phyloP scores from a whole-genome alignment of 2,329 filamentous ascomycete genomes.

The Onygenales sp. region DNA sequence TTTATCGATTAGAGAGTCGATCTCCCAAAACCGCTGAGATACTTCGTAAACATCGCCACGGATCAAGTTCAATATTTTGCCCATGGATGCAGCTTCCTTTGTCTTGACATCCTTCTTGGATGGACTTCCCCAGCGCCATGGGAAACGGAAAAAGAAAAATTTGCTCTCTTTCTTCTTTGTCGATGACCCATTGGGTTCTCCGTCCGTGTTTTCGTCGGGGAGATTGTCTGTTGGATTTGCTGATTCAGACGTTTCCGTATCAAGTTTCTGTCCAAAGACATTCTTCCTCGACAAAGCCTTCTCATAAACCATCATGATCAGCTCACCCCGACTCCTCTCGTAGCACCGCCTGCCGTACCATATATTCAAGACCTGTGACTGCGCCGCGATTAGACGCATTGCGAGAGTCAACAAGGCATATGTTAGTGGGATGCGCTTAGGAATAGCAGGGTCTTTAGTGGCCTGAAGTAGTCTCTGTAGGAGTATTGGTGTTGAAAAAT shows the following conservation, averaged over 20 bases:
- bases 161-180: neutral
- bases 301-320: slow-evolving; percentile 77
- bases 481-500: slow-evolving; percentile 55
- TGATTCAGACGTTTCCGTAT: slow-evolving; percentile 17
- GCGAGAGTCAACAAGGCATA: slow-evolving; percentile 57
- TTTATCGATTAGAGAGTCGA: slow-evolving; percentile 63
- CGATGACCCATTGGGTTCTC: neutral
- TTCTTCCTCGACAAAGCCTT: slow-evolving; percentile 64
- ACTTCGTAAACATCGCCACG: slow-evolving; percentile 42
- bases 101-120: slow-evolving; percentile 17
- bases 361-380: slow-evolving; percentile 58
- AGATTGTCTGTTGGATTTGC: slow-evolving; percentile 10
- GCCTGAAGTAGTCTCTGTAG: slow-evolving; percentile 62
- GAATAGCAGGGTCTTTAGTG: slow-evolving; percentile 46
- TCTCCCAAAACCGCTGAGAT: slow-evolving; percentile 67
- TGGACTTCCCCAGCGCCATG: slow-evolving; percentile 16
- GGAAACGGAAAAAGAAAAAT: slow-evolving; percentile 12
- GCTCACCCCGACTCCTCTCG: slow-evolving; percentile 72
- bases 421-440: slow-evolving; percentile 49
- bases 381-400: slow-evolving; percentile 52
- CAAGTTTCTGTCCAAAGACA: slow-evolving; percentile 27
- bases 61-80: slow-evolving; percentile 84
- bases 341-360: slow-evolving; percentile 83
- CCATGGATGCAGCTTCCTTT: slow-evolving; percentile 64
- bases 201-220: slow-evolving; percentile 15